phyloP scores from a whole-genome alignment of 331 rosid species.

The Acacia pycnantha region DNA sequence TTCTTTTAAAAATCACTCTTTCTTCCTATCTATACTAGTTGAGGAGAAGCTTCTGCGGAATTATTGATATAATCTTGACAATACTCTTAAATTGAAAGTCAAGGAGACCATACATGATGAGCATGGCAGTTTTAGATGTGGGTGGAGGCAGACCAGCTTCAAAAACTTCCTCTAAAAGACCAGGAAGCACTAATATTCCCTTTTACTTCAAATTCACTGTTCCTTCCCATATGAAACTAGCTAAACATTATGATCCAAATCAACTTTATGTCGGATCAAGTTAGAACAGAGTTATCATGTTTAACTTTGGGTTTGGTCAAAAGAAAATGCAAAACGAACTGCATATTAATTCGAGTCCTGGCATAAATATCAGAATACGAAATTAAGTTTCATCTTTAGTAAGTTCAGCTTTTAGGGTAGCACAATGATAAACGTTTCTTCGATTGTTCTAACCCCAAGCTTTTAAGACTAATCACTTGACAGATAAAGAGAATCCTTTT shows the following conservation, averaged over 20 bases:
- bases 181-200: slow-evolving; percentile 67
- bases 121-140: slow-evolving; percentile 36
- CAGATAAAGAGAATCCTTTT: slow-evolving; percentile 33
- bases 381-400: neutral
- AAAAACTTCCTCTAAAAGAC: slow-evolving; percentile 61
- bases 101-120: slow-evolving; percentile 49
- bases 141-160: slow-evolving; percentile 40
- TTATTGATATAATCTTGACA: slow-evolving; percentile 55
- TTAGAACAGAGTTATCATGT: slow-evolving; percentile 15
- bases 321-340: slow-evolving; percentile 18
- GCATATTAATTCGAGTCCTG: neutral
- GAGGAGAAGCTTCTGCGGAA: slow-evolving; percentile 45
- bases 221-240: slow-evolving; percentile 32
- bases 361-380: neutral
- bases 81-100: slow-evolving; percentile 69
- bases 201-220: slow-evolving; percentile 73
- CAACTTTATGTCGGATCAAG: slow-evolving; percentile 43
- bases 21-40: slow-evolving; percentile 19
- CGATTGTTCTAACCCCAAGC: slow-evolving; percentile 9
- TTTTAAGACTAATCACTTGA: slow-evolving; percentile 30
- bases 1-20: slow-evolving; percentile 15
- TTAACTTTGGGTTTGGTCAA: neutral
- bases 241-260: slow-evolving; percentile 41
- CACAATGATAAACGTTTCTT: slow-evolving; percentile 37
- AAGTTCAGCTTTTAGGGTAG: slow-evolving; percentile 17